Percentiles rank a stretch among this genome's conserved stretches.
phyloP scores from a whole-genome alignment of 202 grass and related monocot species.

The Panicum virgatum region DNA sequence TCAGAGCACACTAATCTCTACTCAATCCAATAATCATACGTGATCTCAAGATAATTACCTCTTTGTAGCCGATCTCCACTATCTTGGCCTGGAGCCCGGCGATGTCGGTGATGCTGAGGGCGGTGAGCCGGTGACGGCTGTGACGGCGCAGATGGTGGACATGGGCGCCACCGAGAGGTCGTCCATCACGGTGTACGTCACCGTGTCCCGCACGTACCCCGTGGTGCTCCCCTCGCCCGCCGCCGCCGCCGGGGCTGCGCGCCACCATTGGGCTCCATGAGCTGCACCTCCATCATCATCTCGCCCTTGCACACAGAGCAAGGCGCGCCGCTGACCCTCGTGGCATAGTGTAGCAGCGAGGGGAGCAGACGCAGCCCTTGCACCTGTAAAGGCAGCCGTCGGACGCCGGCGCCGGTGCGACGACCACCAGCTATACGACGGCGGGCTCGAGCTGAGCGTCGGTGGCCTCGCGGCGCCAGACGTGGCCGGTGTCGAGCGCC shows the following conservation, averaged over 20 bases:
- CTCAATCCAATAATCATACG: too few relatives aligned
- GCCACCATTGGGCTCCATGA: neutral
- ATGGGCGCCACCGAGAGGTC: conserved; percentile 29
- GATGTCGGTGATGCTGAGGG: conserved; percentile 30
- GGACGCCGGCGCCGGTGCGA: neutral
- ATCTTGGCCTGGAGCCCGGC: conserved; percentile 2
- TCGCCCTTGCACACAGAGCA: conserved; percentile 4
- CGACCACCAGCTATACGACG: neutral
- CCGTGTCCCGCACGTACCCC: conserved; percentile 33
- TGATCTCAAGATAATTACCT: conserved; percentile 7
- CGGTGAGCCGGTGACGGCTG: conserved; percentile 19
- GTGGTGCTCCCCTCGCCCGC: neutral
- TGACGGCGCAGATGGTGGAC: conserved; percentile 38
- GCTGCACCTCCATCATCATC: neutral
- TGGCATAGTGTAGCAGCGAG: neutral
- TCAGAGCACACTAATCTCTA: neutral
- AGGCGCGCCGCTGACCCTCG: neutral
- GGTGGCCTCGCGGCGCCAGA: neutral
- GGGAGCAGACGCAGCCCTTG: neutral
- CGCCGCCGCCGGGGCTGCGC: neutral
- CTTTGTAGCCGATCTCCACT: conserved; percentile 30
- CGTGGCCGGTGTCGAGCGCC: conserved; percentile 16
- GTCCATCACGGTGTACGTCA: conserved; percentile 48
- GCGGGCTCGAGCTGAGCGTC: neutral
- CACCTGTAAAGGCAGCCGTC: conserved; percentile 8